Evolutionary conservation across 768 basidiomycete genomes (phyloP), one percentile per base, ranked within the genome.

Genomic region (Rhizopogon rudus): DNA sequence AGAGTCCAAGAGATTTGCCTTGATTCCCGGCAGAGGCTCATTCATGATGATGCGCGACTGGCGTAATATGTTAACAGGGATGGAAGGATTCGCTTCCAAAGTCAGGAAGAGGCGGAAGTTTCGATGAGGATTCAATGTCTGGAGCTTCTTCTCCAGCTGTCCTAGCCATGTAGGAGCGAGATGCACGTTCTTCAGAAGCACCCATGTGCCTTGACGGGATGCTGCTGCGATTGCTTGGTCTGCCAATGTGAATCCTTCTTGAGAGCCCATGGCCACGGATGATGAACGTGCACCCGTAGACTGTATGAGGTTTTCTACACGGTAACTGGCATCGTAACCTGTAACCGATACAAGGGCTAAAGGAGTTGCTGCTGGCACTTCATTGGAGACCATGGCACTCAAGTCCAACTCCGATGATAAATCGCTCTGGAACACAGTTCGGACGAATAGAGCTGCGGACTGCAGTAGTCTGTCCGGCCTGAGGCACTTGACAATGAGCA

Each of bases 21-120:
- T 95, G 72, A 99, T 83, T 49, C 97, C 97, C 13, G 95, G 95
- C 44, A 94, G 91, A 48, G 97, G 95, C 67, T 99, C 97, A 68
- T 98, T 98, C 95, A 98, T 98, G 68, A 98, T 81, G 62, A 98
- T 84, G 45, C 94, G 88, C 29, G 95, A 98, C 70, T 93, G 94
- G 9, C 95, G 89, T 25, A 99, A 81, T 61, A 98, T 94, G 68
- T 97, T 98, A 65, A 97, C 93, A 6, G 96, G 93, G 55, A 99
- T 94, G 29, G 87, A 81, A 25, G 91, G 91, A 67, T 92, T 96
- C 28, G 92, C 91, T 74, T 98, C 97, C 93, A 98, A 93, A 2
- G 97, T 98, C 52, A 99, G 77, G 83, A 98, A 99, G 22, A 98
- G 80, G 20, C 97, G 86, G 91, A 98, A 99, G 67, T 81, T 87